These are phyloP conservation scores for Boletus reticuloceps DNA, from an alignment of 768 basidiomycete genomes.

Conservation along the genomic window DNA sequence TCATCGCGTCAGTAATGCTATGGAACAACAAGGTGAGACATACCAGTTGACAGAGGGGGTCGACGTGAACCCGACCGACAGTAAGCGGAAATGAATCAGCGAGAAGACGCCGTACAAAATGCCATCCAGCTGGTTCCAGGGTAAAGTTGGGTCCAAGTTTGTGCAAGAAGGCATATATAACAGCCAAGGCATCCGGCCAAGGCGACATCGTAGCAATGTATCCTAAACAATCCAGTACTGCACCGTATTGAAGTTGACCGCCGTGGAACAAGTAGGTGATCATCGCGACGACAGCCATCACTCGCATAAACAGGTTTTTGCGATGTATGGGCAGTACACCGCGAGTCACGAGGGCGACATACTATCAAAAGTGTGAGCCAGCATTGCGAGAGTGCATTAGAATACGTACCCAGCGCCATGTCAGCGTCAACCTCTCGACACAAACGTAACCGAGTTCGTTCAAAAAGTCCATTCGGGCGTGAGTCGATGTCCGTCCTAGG, in stretches of 20 bases:
- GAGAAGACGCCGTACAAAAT: slow-evolving; percentile 14
- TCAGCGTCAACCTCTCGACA: slow-evolving; percentile 10
- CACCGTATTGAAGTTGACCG: slow-evolving; percentile 6
- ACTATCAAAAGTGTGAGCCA: slow-evolving; percentile 11
- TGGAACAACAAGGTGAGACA: neutral
- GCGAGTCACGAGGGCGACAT: neutral
- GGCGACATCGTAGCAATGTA: slow-evolving; percentile 16
- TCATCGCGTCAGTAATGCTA: neutral
- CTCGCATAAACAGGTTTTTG: slow-evolving; percentile 8
- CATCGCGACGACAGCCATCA: slow-evolving; percentile 17
- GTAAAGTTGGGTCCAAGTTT: slow-evolving; percentile 18
- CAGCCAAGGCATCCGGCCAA: slow-evolving; percentile 16
- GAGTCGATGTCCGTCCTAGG: slow-evolving; percentile 7
- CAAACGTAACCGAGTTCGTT: slow-evolving; percentile 10
- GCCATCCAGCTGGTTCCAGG: slow-evolving; percentile 5
- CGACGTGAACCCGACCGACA: neutral
- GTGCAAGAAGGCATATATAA: slow-evolving; percentile 13
- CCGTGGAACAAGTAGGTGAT: slow-evolving; percentile 12
- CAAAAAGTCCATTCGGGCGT: slow-evolving; percentile 7
- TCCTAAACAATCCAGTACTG: slow-evolving; percentile 2
- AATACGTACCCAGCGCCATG: slow-evolving; percentile 16
- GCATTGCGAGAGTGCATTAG: neutral
- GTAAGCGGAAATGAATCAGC: slow-evolving; percentile 4
- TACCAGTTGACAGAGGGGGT: slow-evolving; percentile 20
- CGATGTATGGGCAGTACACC: neutral